phyloP scores from a whole-genome alignment of 2,329 filamentous ascomycete genomes.

The Plectosphaerella sp. region DNA sequence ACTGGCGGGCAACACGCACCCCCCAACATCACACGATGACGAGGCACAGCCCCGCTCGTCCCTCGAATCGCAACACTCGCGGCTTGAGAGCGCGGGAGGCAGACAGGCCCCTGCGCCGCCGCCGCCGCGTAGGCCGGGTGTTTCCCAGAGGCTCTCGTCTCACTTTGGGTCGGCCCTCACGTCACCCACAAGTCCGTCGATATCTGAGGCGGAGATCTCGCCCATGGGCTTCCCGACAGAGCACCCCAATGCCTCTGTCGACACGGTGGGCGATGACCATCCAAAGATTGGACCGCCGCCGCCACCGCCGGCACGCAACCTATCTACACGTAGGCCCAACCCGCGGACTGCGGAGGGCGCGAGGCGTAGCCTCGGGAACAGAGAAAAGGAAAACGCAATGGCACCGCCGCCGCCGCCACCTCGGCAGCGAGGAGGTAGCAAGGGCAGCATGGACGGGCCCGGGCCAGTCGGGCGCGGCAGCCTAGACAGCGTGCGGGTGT shows the following conservation, averaged over 20 bases:
- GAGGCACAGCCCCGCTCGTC: conserved; percentile 43
- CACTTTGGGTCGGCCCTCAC: neutral
- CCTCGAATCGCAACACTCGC: conserved; percentile 42
- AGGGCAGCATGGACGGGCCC: conserved; percentile 33
- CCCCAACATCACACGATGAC: conserved; percentile 19
- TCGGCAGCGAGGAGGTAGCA: conserved; percentile 42
- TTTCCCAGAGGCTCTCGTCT: conserved; percentile 24
- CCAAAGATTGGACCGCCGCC: conserved; percentile 30
- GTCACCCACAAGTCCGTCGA: conserved; percentile 4
- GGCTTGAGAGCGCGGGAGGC: conserved; percentile 39
- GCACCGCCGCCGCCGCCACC: conserved; percentile 47
- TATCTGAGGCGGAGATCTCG: neutral
- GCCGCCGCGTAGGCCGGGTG: conserved; percentile 46
- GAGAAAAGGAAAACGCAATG: conserved; percentile 9
- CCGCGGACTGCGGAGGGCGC: conserved; percentile 32
- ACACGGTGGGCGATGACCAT: neutral
- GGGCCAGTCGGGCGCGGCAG: conserved; percentile 22
- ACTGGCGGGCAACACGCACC: conserved; percentile 10
- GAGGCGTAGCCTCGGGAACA: conserved; percentile 3
- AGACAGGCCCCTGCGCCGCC: conserved; percentile 46
- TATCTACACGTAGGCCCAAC: conserved; percentile 41
- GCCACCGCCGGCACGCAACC: conserved; percentile 39
- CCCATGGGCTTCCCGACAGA: neutral
- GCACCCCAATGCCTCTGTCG: neutral
- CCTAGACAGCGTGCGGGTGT: conserved; percentile 18